Base-by-base conservation (phyloP, 2,329 filamentous ascomycete genomes). In the Exophiala sideris region DNA sequence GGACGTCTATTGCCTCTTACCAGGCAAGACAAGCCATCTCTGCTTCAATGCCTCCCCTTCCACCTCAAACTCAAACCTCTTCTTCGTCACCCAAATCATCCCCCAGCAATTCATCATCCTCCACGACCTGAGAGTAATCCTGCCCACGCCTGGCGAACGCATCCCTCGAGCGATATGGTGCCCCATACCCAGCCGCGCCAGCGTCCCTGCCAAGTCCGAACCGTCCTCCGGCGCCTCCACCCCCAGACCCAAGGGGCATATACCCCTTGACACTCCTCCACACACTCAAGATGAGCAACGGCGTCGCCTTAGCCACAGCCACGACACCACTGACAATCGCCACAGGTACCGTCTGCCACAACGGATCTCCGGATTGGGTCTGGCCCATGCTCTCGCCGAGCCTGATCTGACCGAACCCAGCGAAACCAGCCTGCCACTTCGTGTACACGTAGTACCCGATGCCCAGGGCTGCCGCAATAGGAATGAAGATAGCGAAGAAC, bases 41-140 rank as follows among this genome's bases (percentile, higher is more conserved):
- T 5, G 24, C 24, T 29, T 29, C 24, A 42, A 12, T 44, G 16
- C 16, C 11, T 12, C 12, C n/a, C 14, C 32, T 20, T 20, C 7
- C 20, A 44, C 11, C 10, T 5, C 9, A 18, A 35, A 39, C 36
- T 56, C 47, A 72, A 41, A 66, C 66, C 51, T 74, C 72, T 48
- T 74, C 88, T 58, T 96, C 92, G 67, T 96, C 91, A 61, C 96
- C 92, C 62, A 90, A 91, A 56, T 95, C 91, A 63, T 96, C 92
- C 1, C 94, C 94, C 34, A 99, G 74, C 62, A 99, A 75, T 76
- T 97, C 92, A 45, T 97, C 94, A 68, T 97, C 94, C 47, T 94
- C 88, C 65, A 95, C 91, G 48, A 96, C 90, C 70, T 97, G 97
- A 40, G 54, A 56, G 40, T 62, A 64, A 70, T 96, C 89, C n/a